Evolutionary conservation across 2,329 filamentous ascomycete species (phyloP), one percentile per base, ranked within the genome.

Genomic region (Pseudopyricularia javanii): DNA sequence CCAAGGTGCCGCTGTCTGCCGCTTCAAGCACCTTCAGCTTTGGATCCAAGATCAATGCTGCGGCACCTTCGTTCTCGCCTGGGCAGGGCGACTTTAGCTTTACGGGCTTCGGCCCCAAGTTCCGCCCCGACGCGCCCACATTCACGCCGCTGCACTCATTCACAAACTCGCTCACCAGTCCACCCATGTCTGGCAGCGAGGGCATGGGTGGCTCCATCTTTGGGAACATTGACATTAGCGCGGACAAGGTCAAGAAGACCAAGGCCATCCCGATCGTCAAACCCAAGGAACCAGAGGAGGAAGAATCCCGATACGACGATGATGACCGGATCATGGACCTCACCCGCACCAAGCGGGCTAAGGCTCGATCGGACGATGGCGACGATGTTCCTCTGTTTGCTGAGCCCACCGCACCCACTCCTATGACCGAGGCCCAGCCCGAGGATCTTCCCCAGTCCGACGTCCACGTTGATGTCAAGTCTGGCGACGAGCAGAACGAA

Each of bases 191-290:
- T 43, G 71, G 71, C 15, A 70, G 66, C 52, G 75, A 76, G 49
- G 70, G 69, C 51, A 67, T 66, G 12, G 64, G 64, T 1, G 70
- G 70, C 56, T 76, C 78, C 51, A 87, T 90, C 59, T 89, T 90
- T 63, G 76, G 81, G 49, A 83, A 82, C 43, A 84, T 91, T 58
- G 78, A 81, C 56, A 69, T 86, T 32, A 78, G 74, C 53, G 66
- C 75, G 14, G 82, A 88, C 22, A 75, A 83, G 7, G 66, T 70
- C 1, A 89, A 86, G 68, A 82, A 81, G 59, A 88, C 84, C 4
- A 96, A 93, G 69, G 89, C 89, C 9, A 79, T 95, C 53, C 86
- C 90, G 0, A 94, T 95, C 56, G 69, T 91, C 9, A 76, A 75
- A 37, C 86, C 87, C 1, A 74, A 81, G 54, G 82, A 67, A 15